Base-by-base conservation (phyloP, 257 asterid species). In the Haberlea rhodopensis region DNA sequence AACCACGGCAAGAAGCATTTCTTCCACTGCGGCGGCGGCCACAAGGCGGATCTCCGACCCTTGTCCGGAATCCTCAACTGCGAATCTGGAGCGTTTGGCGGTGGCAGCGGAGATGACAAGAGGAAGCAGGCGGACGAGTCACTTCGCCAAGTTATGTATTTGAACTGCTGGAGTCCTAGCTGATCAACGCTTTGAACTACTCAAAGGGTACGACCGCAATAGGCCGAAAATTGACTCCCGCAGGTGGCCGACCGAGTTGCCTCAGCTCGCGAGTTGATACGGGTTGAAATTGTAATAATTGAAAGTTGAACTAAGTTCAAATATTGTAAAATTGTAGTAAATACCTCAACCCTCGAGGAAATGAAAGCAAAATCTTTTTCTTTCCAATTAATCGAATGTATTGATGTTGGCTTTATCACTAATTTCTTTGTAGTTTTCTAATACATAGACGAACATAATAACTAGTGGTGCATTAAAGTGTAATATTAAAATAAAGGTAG, bases 91-190 rank as follows among this genome's bases (percentile, higher is more conserved):
- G 84, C 70, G 0, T 29, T 51, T 5, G n/a, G 60, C 7, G 76
- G 77, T 5, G n/a, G n/a, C n/a, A n/a, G n/a, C n/a, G n/a, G n/a
- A n/a, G 82, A 69, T 4, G 82, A 78, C 4, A 71, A 60, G 77
- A 66, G 76, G n/a, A 61, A 57, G 45, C 89, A 75, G 37, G 16
- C 87, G 19, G 96, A 87, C 11, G 97, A 89, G 21, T 78, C 94
- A 2, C 78, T 89, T 68, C 80, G 82, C 18, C 82, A 84, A 61
- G 95, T 89, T 16, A 84, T 89, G 96, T 86, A 84, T 71, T 23
- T 84, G 34, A 89, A 72, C 67, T 84, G 96, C 67, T 82, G 88
- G 88, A 74, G 80, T 4, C 73, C 59, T 66, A 53, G 80, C 75
- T 71, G 68, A 76, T n/a, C n/a, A n/a, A n/a, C n/a, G 59, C 5